These are phyloP conservation scores for Phaeolepiota aurea DNA, from an alignment of 768 basidiomycete genomes.

Conservation along the genomic window DNA sequence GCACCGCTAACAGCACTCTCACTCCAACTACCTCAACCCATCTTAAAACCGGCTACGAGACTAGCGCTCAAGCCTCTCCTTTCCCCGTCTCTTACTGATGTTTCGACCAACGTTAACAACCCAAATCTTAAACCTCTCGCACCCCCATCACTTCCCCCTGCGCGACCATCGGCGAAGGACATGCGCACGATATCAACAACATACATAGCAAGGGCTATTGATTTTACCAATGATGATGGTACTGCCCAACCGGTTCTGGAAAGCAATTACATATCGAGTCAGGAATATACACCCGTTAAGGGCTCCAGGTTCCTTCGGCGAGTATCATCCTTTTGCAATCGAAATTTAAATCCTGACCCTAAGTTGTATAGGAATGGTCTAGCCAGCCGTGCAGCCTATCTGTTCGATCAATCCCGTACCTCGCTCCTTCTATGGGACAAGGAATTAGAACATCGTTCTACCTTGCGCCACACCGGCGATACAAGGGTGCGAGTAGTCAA, in stretches of 20 bases:
- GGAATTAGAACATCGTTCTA: slow-evolving; percentile 31
- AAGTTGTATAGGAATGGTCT: slow-evolving; percentile 40
- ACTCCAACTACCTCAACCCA: too few species aligned
- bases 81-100: too few species aligned
- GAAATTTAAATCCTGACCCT: too few species aligned
- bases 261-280: neutral
- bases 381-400: slow-evolving; percentile 38
- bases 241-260: neutral
- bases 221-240: slow-evolving; percentile 24
- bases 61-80: too few species aligned
- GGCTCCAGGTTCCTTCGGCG: neutral
- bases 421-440: slow-evolving; percentile 45
- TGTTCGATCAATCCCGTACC: slow-evolving; percentile 34
- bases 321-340: too few species aligned
- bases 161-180: slow-evolving; percentile 18
- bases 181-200: slow-evolving; percentile 45
- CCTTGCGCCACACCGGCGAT: neutral
- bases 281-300: neutral
- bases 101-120: too few species aligned
- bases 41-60: too few species aligned
- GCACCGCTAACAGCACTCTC: too few species aligned
- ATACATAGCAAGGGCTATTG: slow-evolving; percentile 40
- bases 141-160: slow-evolving; percentile 17
- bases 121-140: slow-evolving; percentile 12
- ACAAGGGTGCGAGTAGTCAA: neutral